phyloP scores from a whole-genome alignment of 768 basidiomycete species.

The Macrocybe gigantea region DNA sequence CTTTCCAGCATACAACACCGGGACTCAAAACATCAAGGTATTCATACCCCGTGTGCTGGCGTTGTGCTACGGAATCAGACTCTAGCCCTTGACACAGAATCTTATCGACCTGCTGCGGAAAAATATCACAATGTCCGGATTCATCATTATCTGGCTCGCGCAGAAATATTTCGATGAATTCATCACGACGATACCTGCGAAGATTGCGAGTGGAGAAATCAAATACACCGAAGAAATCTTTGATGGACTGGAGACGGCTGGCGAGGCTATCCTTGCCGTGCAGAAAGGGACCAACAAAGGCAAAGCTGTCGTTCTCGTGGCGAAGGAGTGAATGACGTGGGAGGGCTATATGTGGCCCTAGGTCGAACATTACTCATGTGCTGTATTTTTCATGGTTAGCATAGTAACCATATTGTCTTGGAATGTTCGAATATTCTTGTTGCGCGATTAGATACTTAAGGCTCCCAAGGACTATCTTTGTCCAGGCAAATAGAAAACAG shows the following conservation, averaged over 20 bases:
- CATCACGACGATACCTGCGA: slow-evolving; percentile 30
- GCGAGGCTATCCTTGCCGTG: slow-evolving; percentile 26
- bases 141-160: slow-evolving; percentile 27
- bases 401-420: too few species aligned
- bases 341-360: too few species aligned
- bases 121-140: slow-evolving; percentile 30
- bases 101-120: slow-evolving; percentile 32
- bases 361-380: too few species aligned
- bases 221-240: slow-evolving; percentile 41
- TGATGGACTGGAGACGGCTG: slow-evolving; percentile 35
- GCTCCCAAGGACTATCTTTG: too few species aligned
- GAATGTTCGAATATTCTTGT: too few species aligned
- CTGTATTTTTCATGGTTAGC: too few species aligned
- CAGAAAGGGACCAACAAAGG: slow-evolving; percentile 29
- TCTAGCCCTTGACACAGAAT: slow-evolving; percentile 23
- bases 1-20: too few species aligned
- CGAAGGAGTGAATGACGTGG: slow-evolving; percentile 15
- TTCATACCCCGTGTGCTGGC: too few species aligned
- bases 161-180: slow-evolving; percentile 36
- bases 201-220: slow-evolving; percentile 39
- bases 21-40: too few species aligned
- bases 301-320: slow-evolving; percentile 28
- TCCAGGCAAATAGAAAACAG: too few species aligned
- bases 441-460: too few species aligned
- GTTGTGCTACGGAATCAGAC: background rate